These are phyloP conservation scores for Clonostachys solani DNA, from an alignment of 2,329 filamentous ascomycete genomes.

Conservation along the genomic window DNA sequence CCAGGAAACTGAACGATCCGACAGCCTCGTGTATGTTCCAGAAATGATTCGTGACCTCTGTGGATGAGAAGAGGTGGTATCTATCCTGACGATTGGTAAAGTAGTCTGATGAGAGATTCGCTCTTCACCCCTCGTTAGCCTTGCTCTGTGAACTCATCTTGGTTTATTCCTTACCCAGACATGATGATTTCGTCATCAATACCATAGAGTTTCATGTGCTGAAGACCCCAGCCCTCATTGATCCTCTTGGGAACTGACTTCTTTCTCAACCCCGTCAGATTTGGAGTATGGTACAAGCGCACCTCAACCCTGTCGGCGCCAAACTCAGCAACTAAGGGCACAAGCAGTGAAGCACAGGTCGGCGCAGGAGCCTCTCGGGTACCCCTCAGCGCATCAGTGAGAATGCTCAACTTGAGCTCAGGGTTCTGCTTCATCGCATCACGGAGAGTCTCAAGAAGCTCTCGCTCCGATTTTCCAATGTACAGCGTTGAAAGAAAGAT, in stretches of 20 bases:
- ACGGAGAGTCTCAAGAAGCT: slow-evolving; percentile 76
- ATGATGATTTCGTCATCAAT: slow-evolving; percentile 94
- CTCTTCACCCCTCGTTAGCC: slow-evolving; percentile 30
- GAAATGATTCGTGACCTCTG: slow-evolving; percentile 79
- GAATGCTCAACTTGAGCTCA: slow-evolving; percentile 75
- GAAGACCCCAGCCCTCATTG: slow-evolving; percentile 96
- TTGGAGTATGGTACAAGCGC: slow-evolving; percentile 97
- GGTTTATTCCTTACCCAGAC: slow-evolving; percentile 59
- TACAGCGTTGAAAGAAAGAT: slow-evolving; percentile 97
- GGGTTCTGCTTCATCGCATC: slow-evolving; percentile 72
- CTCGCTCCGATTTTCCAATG: slow-evolving; percentile 88
- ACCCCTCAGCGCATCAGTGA: slow-evolving; percentile 87
- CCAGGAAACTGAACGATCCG: slow-evolving; percentile 74
- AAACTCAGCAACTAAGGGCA: slow-evolving; percentile 79
- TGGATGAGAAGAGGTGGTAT: slow-evolving; percentile 85
- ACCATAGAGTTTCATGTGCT: slow-evolving; percentile 99
- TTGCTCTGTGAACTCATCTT: background rate
- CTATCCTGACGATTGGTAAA: slow-evolving; percentile 94
- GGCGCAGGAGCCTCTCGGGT: slow-evolving; percentile 84
- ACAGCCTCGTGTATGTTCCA: slow-evolving; percentile 71
- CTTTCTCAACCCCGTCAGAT: slow-evolving; percentile 83
- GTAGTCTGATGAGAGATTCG: slow-evolving; percentile 89
- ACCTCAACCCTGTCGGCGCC: slow-evolving; percentile 82
- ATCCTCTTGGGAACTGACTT: slow-evolving; percentile 80
- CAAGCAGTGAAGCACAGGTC: slow-evolving; percentile 84